Base-by-base conservation (phyloP, 225 moss, liverwort and hornwort species). In the Polytrichum formosum region DNA sequence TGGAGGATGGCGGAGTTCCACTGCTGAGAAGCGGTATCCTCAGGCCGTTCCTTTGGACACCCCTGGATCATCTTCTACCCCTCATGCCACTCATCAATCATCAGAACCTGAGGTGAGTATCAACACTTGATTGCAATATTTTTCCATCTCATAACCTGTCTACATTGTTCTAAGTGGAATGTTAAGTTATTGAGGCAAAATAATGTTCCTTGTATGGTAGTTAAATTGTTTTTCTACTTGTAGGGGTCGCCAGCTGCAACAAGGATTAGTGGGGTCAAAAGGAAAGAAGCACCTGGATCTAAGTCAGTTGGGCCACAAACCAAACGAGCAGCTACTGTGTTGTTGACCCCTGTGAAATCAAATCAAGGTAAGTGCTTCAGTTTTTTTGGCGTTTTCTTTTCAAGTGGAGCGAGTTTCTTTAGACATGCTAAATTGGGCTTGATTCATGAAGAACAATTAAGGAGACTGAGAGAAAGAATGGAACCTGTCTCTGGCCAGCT, bases 1-100 rank as follows among this genome's bases (percentile, higher is more conserved):
- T 70, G 81, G 83, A 81, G 79, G 73, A 54, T 89, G 83, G 85
- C 83, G 86, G 70, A 83, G 72, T 67, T 72, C 78, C 54, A 53
- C 69, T 74, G 56, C 75, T 58, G 88, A 84, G 56, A 78, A 72
- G 75, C 81, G 80, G 55, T 77, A 66, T 59, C 25, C 72, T 74
- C 82, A 81, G 76, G 37, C 83, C 68, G 73, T 55, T 61, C 62
- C 63, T 74, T 26, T 68, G 55, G 73, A 77, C 23, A 72, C 65
- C 74, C 65, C 67, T 70, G 73, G 74, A 68, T 67, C 77, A 72
- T 71, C n/a, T n/a, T 71, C n/a, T n/a, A 62, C 18, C 67, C 35
- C 72, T 35, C 73, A 79, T 66, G 70, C 35, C 63, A 6, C 74
- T 77, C 75, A 77, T 61, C 83, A 72, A 20, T 54, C 68, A 67